Base-by-base conservation (phyloP, 495 filamentous ascomycete genomes). In the Penicillium egyptiacum region DNA sequence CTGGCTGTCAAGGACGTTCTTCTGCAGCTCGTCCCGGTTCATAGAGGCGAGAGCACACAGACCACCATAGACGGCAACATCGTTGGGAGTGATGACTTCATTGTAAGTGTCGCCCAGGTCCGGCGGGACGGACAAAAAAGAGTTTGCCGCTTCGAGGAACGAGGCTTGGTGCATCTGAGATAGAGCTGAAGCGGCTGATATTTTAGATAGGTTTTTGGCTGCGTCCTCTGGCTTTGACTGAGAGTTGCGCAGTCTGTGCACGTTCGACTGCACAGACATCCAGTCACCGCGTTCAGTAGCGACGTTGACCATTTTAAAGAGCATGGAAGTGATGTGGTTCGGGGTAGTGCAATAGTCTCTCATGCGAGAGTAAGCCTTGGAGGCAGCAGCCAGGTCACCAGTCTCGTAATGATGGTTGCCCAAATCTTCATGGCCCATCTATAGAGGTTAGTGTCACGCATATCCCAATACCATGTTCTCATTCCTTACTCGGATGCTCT, bases 31-130 rank as follows among this genome's bases (percentile, higher is more conserved):
- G 10, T 75, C 73, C 41, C 94, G 84, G 46, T 88, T 81, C 90
- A 98, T 95, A 1, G 90, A 88, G 25, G 92, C 92, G 19, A 98
- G 84, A 2, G 94, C 92, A 57, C 92, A 88, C 19, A 98, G 82
- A 5, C 89, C 92, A 48, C 93, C 94, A 58, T 97, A 98, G 26
- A 94, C 80, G 30, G 94, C 94, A 5, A 98, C 78, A 63, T 98
- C 94, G 69, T 96, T 98, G 1, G 86, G 79, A 17, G 85, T 89
- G 44, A 91, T 76, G 9, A 96, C 79, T 44, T 90, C 85, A 61
- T 87, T 88, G 70, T 86, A 92, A 4, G 63, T 78, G 45, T 83
- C 74, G 5, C 78, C 79, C 19, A 86, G 58, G 31, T 70, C 74
- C 4, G 74, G 61, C 9, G 86, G 72, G 1, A 83, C 83, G 23